phyloP scores from a whole-genome alignment of 805 yeast genomes.

The Kuraishia piskuri region DNA sequence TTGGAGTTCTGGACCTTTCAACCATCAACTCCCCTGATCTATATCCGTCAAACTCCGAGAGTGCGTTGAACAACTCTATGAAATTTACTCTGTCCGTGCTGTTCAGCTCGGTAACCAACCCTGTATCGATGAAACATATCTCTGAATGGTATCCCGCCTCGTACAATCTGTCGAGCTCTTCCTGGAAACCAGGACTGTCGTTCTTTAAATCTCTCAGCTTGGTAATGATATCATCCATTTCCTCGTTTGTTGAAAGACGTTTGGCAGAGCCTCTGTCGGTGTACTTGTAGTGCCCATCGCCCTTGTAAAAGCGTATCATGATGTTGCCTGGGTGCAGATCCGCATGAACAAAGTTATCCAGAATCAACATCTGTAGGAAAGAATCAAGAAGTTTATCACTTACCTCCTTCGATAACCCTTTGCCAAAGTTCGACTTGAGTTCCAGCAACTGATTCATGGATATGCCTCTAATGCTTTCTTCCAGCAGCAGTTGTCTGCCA shows the following conservation, averaged over 20 bases:
- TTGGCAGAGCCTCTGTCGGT: conserved; percentile 24
- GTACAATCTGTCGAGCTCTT: conserved; percentile 34
- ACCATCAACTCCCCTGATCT: conserved; percentile 93
- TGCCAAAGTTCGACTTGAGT: conserved; percentile 34
- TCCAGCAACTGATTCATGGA: conserved; percentile 69
- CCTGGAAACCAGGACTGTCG: conserved; percentile 33
- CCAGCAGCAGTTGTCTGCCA: conserved; percentile 69
- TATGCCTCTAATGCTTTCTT: conserved; percentile 76
- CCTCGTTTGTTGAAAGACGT: conserved; percentile 33
- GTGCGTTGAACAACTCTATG: conserved; percentile 78
- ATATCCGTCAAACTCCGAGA: conserved; percentile 90
- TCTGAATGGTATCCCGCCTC: conserved; percentile 69
- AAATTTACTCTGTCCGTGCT: conserved; percentile 73
- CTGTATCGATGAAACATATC: conserved; percentile 86
- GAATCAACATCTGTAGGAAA: conserved; percentile 83
- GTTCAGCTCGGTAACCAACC: conserved; percentile 85
- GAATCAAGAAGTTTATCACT: conserved; percentile 85
- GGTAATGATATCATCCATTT: conserved; percentile 35
- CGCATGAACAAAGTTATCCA: conserved; percentile 93
- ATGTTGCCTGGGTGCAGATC: conserved; percentile 97
- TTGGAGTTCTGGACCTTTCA: conserved; percentile 91
- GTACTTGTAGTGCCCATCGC: conserved; percentile 26
- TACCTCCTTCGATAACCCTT: conserved; percentile 50
- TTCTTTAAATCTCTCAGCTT: conserved; percentile 27
- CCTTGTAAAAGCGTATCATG: conserved; percentile 60